phyloP scores from a whole-genome alignment of 371 early-diverging fungal genomes.

The Apophysomyces ossiformis region DNA sequence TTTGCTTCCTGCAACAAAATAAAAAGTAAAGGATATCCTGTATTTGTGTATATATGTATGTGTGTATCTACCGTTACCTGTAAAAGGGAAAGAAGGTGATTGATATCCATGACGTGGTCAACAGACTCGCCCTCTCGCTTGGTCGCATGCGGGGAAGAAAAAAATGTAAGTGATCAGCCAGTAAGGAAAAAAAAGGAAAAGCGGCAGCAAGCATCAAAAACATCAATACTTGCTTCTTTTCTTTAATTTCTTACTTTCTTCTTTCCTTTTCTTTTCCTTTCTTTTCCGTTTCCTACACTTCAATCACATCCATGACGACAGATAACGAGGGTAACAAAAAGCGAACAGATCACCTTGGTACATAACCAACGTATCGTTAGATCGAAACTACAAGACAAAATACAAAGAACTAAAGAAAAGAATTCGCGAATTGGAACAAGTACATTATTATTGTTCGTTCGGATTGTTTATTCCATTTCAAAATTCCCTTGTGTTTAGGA shows the following conservation, averaged over 20 bases:
- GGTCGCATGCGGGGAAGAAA: slow-evolving; percentile 1
- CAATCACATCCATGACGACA: background rate
- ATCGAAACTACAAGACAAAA: background rate
- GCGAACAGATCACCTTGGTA: background rate
- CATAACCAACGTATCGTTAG: background rate
- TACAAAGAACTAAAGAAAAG: background rate
- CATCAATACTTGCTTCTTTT: background rate
- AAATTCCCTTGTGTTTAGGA: background rate
- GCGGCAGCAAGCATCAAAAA: background rate
- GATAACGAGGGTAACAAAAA: background rate
- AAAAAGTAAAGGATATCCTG: background rate
- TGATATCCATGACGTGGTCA: slow-evolving; percentile 20
- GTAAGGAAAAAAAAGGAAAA: slow-evolving; percentile 5
- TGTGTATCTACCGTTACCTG: slow-evolving; percentile 8
- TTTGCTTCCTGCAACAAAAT: background rate
- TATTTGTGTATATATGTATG: background rate
- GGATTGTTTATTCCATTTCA: background rate
- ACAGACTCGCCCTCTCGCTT: background rate
- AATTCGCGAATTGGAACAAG: slow-evolving; percentile 1
- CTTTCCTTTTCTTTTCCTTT: background rate
- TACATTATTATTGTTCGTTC: background rate
- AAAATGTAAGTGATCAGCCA: slow-evolving; percentile 11
- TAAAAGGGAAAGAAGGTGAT: slow-evolving; percentile 20
- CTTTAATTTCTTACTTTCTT: slow-evolving; percentile 1
- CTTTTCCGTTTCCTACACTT: background rate